Evolutionary conservation across 371 early-diverging fungal species (phyloP), one percentile per base, ranked within the genome.

Genomic region (Lichtheimia ornata): DNA sequence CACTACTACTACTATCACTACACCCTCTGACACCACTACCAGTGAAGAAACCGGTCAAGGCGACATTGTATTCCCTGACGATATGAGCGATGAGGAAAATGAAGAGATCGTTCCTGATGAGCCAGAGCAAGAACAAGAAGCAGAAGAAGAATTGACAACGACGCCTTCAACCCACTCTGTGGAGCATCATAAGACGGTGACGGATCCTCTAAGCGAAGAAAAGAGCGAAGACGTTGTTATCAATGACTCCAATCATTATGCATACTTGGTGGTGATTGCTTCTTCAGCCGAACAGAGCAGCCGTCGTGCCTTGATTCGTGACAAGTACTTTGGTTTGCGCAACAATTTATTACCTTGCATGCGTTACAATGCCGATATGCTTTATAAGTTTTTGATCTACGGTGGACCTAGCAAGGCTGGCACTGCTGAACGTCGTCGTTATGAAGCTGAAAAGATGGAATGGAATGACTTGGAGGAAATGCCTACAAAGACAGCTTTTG

Each of bases 381-480:
- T 74, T n/a, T 83, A 84, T 66, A 74, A 72, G 45, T 84, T 84
- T 45, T 79, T 74, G 59, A 69, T 83, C 15, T 67, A 83, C 63
- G 85, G 83, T 18, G 72, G 59, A 42, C 64, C 61, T 5, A 61
- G 60, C 47, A 53, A 54, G 24, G 61, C 63, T 22, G 62, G 81
- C 45, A 74, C 73, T 7, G 71, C 73, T 9, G 68, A 68, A 41
- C 67, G 70, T 47, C 71, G 83, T 24, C 60, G 63, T 3, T 79
- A 78, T 30, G 77, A 83, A 59, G 76, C 73, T 4, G 85, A 84
- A 56, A 77, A 78, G 41, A 84, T 83, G 79, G 85, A 84, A 65
- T 83, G 72, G 66, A 64, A 76, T 47, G 85, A 84, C 61, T 51
- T 70, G 15, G 67, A 62, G 41, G 66, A 65, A 49, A 52, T 68